These are phyloP conservation scores for Syzygium malaccense DNA, from an alignment of 441 rosid species.

Conservation along the genomic window DNA sequence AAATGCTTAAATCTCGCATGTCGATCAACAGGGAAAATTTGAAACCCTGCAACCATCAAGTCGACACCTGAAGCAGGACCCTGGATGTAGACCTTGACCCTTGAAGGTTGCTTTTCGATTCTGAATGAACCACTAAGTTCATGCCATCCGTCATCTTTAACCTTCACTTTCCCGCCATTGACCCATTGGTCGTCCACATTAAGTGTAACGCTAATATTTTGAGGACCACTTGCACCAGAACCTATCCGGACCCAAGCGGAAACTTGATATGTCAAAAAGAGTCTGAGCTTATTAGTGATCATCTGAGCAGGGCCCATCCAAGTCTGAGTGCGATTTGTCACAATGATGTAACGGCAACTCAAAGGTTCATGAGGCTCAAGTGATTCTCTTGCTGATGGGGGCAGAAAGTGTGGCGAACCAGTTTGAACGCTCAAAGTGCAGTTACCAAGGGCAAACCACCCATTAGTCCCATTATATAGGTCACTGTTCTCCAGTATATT, in stretches of 20 bases:
- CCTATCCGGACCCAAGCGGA: constrained; percentile 90
- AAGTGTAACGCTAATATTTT: constrained; percentile 70
- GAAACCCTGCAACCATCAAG: constrained; percentile 75
- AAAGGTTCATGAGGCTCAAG: constrained; percentile 60
- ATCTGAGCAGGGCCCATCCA: constrained; percentile 98
- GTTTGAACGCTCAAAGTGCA: constrained; percentile 52
- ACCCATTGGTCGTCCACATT: constrained; percentile 78
- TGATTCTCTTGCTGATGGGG: constrained; percentile 87
- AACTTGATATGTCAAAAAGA: constrained; percentile 81
- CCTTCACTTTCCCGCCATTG: constrained; percentile 79
- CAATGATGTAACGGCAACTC: constrained; percentile 58
- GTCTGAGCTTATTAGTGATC: constrained; percentile 64
- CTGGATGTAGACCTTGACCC: constrained; percentile 68
- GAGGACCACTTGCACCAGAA: constrained; percentile 51
- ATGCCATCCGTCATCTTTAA: constrained; percentile 62
- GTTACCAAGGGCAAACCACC: constrained; percentile 81
- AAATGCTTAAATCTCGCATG: constrained; percentile 54
- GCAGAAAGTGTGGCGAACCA: constrained; percentile 74
- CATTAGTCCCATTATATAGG: constrained; percentile 38
- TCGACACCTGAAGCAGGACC: constrained; percentile 78
- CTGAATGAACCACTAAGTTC: constrained; percentile 78
- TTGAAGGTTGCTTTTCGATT: constrained; percentile 80
- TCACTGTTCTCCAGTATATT: constrained; percentile 63
- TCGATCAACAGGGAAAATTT: constrained; percentile 71
- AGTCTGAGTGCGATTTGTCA: constrained; percentile 61